Evolutionary conservation across 805 yeast genomes (phyloP).

Genomic region (Wickerhamiella domercqiae): DNA sequence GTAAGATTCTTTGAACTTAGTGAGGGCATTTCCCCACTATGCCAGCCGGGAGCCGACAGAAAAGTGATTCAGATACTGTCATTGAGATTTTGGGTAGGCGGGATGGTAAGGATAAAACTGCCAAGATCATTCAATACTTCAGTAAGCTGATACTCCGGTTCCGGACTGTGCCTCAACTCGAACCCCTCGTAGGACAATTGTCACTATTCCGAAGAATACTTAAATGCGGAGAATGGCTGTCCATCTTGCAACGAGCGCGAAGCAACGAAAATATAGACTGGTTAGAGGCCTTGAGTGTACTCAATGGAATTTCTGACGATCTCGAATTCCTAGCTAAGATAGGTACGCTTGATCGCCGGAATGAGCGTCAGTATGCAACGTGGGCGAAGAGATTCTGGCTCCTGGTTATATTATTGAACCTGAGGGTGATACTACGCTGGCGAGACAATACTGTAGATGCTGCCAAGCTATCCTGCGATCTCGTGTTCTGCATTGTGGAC

Average conservation of each 20-base stretch:
- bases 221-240: conserved; percentile 21
- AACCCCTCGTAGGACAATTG: conserved; percentile 17
- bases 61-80: too few species aligned
- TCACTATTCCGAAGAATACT: conserved; percentile 21
- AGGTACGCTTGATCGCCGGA: conserved; percentile 15
- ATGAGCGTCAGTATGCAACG: conserved; percentile 10
- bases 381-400: conserved; percentile 20
- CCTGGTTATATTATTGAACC: conserved; percentile 14
- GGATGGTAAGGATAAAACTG: conserved; percentile 21
- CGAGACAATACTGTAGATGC: conserved; percentile 5
- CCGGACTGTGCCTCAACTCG: conserved; percentile 7
- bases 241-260: conserved; percentile 8
- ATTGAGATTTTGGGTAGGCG: conserved; percentile 14
- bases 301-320: conserved; percentile 21
- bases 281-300: conserved; percentile 13
- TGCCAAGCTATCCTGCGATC: conserved; percentile 19
- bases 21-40: too few species aligned
- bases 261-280: conserved; percentile 1
- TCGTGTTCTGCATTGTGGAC: conserved; percentile 19
- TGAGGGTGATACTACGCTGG: conserved; percentile 6
- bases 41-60: too few species aligned
- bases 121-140: conserved; percentile 20
- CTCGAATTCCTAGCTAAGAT: conserved; percentile 18
- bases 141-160: conserved; percentile 16
- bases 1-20: too few species aligned